Conservation (phyloP, 2,329 filamentous ascomycete species). For the Beauveria scarabaeidicola region DNA sequence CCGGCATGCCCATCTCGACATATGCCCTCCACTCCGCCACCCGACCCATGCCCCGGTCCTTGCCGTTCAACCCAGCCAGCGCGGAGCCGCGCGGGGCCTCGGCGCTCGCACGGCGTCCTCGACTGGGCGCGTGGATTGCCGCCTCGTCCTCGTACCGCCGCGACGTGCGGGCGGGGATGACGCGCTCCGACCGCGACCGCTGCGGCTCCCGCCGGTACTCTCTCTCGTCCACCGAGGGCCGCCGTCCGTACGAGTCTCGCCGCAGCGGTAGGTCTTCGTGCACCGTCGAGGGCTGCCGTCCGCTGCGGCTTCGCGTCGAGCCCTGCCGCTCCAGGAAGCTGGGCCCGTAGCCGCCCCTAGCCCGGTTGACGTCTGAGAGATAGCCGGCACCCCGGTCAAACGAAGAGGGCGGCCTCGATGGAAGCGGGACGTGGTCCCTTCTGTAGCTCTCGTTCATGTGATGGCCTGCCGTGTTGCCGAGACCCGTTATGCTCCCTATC, state of each 20-base stretch:
- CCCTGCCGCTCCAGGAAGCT: constrained; percentile 41
- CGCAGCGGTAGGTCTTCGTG: not conserved
- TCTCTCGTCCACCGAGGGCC: not conserved
- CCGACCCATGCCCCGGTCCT: constrained; percentile 36
- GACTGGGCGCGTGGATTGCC: constrained; percentile 21
- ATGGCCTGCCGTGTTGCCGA: constrained; percentile 46
- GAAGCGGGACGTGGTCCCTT: constrained; percentile 16
- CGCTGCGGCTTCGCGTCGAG: constrained; percentile 30
- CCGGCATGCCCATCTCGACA: constrained; percentile 35
- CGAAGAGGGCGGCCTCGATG: constrained; percentile 16
- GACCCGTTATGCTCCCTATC: constrained; percentile 30
- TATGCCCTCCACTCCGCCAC: constrained; percentile 42
- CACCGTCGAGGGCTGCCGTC: not conserved
- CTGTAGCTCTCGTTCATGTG: constrained; percentile 55
- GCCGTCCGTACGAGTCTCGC: not conserved
- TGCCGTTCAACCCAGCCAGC: constrained; percentile 39
- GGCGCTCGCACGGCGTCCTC: constrained; percentile 19
- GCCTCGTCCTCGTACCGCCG: constrained; percentile 25
- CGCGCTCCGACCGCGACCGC: constrained; percentile 7
- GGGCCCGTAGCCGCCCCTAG: constrained; percentile 32
- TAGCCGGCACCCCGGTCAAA: constrained; percentile 31
- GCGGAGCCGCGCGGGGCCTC: constrained; percentile 31
- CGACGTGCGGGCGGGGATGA: not conserved
- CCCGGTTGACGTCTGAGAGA: constrained; percentile 33
- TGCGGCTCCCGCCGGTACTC: not conserved